phyloP scores from a whole-genome alignment of 1,284 basidiomycete genomes.

The Caloboletus firmus region DNA sequence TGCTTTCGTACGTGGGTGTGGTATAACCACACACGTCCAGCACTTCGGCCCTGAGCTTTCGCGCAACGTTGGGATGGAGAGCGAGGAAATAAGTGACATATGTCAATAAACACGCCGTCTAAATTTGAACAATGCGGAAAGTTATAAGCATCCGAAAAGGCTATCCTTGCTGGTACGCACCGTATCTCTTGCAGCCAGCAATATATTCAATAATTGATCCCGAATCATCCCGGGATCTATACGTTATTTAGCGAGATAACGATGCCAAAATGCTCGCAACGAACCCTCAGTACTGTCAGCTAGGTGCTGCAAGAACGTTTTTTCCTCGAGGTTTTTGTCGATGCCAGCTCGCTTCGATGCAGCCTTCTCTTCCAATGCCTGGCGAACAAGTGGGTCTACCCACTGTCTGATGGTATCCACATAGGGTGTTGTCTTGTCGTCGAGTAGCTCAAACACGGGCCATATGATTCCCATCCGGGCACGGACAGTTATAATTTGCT shows the following conservation, averaged over 20 bases:
- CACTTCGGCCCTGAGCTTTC: constrained; percentile 60
- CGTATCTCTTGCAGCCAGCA: constrained; percentile 73
- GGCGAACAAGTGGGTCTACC: constrained; percentile 61
- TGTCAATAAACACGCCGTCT: constrained; percentile 65
- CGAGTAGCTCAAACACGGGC: constrained; percentile 65
- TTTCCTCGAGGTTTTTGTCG: constrained; percentile 45
- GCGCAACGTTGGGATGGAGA: constrained; percentile 53
- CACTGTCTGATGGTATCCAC: constrained; percentile 54
- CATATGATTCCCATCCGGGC: constrained; percentile 60
- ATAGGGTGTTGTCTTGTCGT: constrained; percentile 55
- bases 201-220: constrained; percentile 70
- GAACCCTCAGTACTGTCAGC: constrained; percentile 62
- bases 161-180: constrained; percentile 38
- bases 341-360: constrained; percentile 41
- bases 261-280: constrained; percentile 5
- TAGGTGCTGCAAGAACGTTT: constrained; percentile 67
- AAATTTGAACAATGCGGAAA: not conserved
- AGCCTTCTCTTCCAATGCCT: constrained; percentile 50
- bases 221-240: constrained; percentile 58
- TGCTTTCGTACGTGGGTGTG: constrained; percentile 52
- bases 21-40: constrained; percentile 51
- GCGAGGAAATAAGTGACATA: constrained; percentile 67
- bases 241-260: constrained; percentile 6
- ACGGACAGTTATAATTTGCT: constrained; percentile 54
- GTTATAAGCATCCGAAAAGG: constrained; percentile 3